Percentiles rank a stretch among this genome's conserved stretches.
phyloP scores from a whole-genome alignment of 2,329 filamentous ascomycete genomes.

The Aspergillus sp. region DNA sequence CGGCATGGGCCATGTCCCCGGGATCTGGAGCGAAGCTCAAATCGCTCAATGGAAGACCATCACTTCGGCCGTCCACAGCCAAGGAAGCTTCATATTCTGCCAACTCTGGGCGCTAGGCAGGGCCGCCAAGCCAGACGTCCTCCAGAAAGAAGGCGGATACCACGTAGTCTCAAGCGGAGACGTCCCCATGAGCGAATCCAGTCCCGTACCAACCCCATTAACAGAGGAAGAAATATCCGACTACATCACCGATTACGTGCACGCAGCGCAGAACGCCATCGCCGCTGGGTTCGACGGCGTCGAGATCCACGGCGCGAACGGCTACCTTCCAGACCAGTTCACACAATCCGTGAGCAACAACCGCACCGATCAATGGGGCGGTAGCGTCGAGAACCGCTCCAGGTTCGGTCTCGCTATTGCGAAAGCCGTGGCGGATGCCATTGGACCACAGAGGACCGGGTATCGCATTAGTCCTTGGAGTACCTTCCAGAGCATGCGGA shows the following conservation, averaged over 20 bases:
- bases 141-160: conserved; percentile 6
- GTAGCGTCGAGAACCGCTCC: conserved; percentile 50
- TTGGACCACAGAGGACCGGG: conserved; percentile 45
- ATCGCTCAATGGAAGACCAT: conserved; percentile 61
- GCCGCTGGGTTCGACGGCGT: conserved; percentile 55
- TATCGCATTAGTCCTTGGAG: conserved; percentile 46
- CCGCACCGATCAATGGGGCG: conserved; percentile 51
- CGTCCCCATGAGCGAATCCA: conserved; percentile 39
- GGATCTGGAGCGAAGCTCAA: conserved; percentile 57
- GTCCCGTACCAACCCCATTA: conserved; percentile 28
- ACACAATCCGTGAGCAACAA: conserved; percentile 48
- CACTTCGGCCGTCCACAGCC: conserved; percentile 63
- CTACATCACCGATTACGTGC: conserved; percentile 42
- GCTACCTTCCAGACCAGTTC: conserved; percentile 53
- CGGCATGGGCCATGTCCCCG: conserved; percentile 55
- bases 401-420: conserved; percentile 57
- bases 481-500: conserved; percentile 50
- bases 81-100: conserved; percentile 59
- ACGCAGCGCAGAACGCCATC: conserved; percentile 52
- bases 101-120: conserved; percentile 65
- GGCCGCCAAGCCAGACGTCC: conserved; percentile 45
- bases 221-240: conserved; percentile 42
- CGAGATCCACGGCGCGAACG: conserved; percentile 50
- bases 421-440: conserved; percentile 38
- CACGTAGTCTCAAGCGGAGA: conserved; percentile 33